These are phyloP conservation scores for Hemerocallis citrina DNA, from an alignment of 106 monocot species.

Conservation along the genomic window DNA sequence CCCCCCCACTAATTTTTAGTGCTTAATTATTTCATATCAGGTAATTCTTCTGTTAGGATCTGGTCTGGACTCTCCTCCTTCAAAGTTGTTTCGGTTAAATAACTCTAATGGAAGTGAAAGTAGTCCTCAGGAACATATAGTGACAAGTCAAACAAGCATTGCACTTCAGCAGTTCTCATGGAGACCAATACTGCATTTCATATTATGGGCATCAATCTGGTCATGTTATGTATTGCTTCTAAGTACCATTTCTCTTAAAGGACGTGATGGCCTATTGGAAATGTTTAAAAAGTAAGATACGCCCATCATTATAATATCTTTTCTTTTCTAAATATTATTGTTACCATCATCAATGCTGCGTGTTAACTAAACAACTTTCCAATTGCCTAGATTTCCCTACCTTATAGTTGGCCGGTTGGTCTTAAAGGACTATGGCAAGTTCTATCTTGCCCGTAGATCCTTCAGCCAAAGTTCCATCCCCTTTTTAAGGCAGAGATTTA, in stretches of 20 bases:
- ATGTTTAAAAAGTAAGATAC: slow-evolving; percentile 88
- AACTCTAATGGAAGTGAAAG: slow-evolving; percentile 7
- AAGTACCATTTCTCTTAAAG: slow-evolving; percentile 52
- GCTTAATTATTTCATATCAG: slow-evolving; percentile 30
- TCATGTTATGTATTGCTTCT: slow-evolving; percentile 44
- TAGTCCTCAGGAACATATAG: not conserved
- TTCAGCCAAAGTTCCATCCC: too few species aligned
- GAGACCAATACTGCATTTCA: slow-evolving; percentile 46
- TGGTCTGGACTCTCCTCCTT: slow-evolving; percentile 78
- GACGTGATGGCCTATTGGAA: slow-evolving; percentile 49
- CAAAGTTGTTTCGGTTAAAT: slow-evolving; percentile 36
- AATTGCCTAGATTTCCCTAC: too few species aligned
- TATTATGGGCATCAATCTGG: slow-evolving; percentile 76
- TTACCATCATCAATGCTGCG: too few species aligned
- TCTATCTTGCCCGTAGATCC: too few species aligned
- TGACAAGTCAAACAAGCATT: slow-evolving; percentile 4
- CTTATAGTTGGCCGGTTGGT: too few species aligned
- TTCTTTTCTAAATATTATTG: not conserved
- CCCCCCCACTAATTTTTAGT: slow-evolving; percentile 1
- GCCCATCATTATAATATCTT: not conserved
- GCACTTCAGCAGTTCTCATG: slow-evolving; percentile 36
- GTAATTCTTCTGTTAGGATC: slow-evolving; percentile 73
- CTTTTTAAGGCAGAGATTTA: too few species aligned
- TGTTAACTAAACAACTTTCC: too few species aligned
- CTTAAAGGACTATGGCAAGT: too few species aligned